Conservation (phyloP, 257 asterid genomes). For the Nicotiana attenuata region DNA sequence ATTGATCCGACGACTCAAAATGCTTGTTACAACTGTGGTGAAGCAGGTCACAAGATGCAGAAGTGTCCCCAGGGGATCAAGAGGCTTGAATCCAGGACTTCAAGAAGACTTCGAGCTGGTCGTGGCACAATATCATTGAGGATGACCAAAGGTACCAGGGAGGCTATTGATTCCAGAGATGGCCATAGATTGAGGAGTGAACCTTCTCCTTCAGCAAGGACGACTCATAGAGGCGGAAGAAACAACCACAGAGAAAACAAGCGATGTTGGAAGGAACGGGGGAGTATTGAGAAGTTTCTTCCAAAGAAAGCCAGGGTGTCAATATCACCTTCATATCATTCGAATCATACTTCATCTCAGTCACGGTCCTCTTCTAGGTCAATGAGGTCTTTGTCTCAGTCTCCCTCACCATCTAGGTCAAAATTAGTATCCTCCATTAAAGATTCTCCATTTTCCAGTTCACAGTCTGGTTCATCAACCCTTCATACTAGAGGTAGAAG, state of each 20-base stretch:
- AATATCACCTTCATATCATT: constrained; percentile 30
- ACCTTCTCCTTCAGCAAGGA: constrained; percentile 23
- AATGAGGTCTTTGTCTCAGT: constrained; percentile 10
- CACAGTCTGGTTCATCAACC: constrained; percentile 29
- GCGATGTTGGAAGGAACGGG: constrained; percentile 21
- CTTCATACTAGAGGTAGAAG: constrained; percentile 19
- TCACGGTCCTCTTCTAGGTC: constrained; percentile 29
- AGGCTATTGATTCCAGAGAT: constrained; percentile 18
- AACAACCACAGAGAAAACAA: constrained; percentile 29
- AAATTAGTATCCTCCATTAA: constrained; percentile 15
- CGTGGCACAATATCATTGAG: constrained; percentile 15
- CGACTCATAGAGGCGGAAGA: constrained; percentile 15
- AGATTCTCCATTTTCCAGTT: constrained; percentile 13
- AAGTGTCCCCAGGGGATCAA: constrained; percentile 24
- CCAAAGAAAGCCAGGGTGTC: constrained; percentile 29
- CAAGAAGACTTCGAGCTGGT: constrained; percentile 14
- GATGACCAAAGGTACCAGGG: constrained; percentile 15
- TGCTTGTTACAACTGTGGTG: constrained; percentile 31
- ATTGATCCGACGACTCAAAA: constrained; percentile 7
- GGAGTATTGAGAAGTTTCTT: constrained; percentile 19
- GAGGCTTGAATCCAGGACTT: constrained; percentile 15
- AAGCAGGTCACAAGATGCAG: constrained; percentile 30
- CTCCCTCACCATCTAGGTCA: constrained; percentile 10
- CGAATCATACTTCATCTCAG: constrained; percentile 36
- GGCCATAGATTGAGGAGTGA: constrained; percentile 13